Percentiles rank a stretch among this genome's conserved stretches.
Evolutionary conservation across 768 basidiomycete species (phyloP).

Genomic region (Termitomyces sp.): DNA sequence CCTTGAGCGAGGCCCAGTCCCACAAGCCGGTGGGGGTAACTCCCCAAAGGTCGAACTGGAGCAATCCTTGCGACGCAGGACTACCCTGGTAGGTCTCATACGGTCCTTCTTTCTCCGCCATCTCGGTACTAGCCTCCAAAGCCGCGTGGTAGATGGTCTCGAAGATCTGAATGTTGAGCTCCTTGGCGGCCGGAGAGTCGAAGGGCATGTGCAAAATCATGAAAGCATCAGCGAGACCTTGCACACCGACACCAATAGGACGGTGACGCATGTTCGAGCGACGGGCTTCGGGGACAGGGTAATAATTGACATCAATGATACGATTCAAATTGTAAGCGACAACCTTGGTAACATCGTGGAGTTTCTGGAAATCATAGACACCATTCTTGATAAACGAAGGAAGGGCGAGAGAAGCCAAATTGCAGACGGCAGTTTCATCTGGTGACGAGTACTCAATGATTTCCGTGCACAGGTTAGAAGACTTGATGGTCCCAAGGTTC

Average conservation of each 20-base stretch:
- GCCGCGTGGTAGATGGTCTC: slow-evolving; percentile 99
- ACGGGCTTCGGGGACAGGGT: slow-evolving; percentile 89
- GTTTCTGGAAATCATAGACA: slow-evolving; percentile 89
- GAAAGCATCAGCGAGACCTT: slow-evolving; percentile 97
- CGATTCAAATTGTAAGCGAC: slow-evolving; percentile 91
- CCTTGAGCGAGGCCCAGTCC: slow-evolving; percentile 92
- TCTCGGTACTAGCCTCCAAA: slow-evolving; percentile 85
- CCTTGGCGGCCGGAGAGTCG: slow-evolving; percentile 81
- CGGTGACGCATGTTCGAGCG: slow-evolving; percentile 96
- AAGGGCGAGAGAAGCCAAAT: slow-evolving; percentile 94
- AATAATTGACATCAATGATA: slow-evolving; percentile 94
- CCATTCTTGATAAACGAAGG: slow-evolving; percentile 86
- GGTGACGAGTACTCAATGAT: slow-evolving; percentile 98
- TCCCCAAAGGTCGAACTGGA: slow-evolving; percentile 96
- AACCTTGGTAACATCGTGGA: slow-evolving; percentile 93
- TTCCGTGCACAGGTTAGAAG: slow-evolving; percentile 97
- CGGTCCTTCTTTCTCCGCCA: slow-evolving; percentile 74
- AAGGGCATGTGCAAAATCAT: slow-evolving; percentile 97
- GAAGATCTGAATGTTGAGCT: slow-evolving; percentile 93
- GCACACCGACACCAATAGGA: slow-evolving; percentile 95
- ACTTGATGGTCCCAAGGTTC: slow-evolving; percentile 98
- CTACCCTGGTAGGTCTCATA: slow-evolving; percentile 91
- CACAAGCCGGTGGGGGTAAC: slow-evolving; percentile 86
- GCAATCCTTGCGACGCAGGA: slow-evolving; percentile 81
- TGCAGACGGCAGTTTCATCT: slow-evolving; percentile 98